Evolutionary conservation across 164 flowering plant species (phyloP).

Genomic region (Dillenia suffruticosa): DNA sequence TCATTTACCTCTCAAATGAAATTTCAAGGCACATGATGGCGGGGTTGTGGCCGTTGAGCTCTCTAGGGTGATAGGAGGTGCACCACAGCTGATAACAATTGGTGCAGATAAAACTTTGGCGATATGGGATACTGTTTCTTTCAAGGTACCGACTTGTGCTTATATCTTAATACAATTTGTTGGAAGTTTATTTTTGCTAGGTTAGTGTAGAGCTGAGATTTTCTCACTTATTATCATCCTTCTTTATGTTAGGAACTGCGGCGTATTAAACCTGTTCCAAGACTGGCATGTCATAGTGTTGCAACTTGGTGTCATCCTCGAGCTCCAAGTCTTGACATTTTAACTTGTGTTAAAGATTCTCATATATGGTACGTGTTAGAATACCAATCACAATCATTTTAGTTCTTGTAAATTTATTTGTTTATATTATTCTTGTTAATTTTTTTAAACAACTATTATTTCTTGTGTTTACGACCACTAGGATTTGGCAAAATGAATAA

Average conservation of each 20-base stretch:
- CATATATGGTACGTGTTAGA: conserved; percentile 74
- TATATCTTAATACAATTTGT: background rate
- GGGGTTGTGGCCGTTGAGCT: conserved; percentile 97
- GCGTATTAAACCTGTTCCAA: conserved; percentile 94
- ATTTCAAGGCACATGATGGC: conserved; percentile 93
- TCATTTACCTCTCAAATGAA: conserved; percentile 3
- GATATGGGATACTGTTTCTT: conserved; percentile 96
- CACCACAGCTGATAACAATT: conserved; percentile 92
- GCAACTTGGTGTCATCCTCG: conserved; percentile 99
- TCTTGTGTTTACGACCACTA: no score
- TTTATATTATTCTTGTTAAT: background rate
- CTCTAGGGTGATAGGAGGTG: conserved; percentile 84
- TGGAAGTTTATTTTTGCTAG: conserved; percentile 1
- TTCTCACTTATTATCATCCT: background rate
- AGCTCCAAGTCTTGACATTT: conserved; percentile 93
- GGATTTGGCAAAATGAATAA: no score
- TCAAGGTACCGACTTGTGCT: conserved; percentile 52
- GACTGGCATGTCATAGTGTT: conserved; percentile 90
- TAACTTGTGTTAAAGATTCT: conserved; percentile 98
- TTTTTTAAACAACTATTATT: no score
- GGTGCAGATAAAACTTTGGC: conserved; percentile 96
- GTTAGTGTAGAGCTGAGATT: background rate
- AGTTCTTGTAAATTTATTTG: background rate
- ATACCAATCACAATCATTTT: no score
- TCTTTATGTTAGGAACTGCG: conserved; percentile 65